Evolutionary conservation across 192 early-diverging fungal species (phyloP).

Genomic region (Physocladia obscura): DNA sequence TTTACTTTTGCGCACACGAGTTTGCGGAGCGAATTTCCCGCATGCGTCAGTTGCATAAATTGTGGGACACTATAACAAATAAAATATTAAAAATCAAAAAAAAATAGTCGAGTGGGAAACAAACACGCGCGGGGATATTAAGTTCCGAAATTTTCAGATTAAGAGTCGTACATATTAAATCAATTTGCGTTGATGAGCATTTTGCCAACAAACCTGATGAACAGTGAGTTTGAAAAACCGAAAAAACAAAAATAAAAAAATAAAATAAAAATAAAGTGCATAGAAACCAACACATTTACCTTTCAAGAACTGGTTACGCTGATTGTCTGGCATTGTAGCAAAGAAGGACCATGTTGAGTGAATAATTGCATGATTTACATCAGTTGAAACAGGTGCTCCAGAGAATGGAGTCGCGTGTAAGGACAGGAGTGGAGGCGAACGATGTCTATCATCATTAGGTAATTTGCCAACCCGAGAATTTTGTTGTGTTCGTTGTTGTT

Average conservation of each 20-base stretch:
- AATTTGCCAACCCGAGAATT: too few relatives aligned
- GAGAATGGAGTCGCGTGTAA: too few relatives aligned
- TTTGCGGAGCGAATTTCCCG: slow-evolving; percentile 25
- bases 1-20: neutral
- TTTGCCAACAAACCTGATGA: slow-evolving; percentile 37
- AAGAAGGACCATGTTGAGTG: slow-evolving; percentile 50
- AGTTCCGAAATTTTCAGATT: slow-evolving; percentile 44
- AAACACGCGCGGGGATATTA: slow-evolving; percentile 15
- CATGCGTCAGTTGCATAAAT: slow-evolving; percentile 22
- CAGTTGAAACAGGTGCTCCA: neutral
- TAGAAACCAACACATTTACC: neutral
- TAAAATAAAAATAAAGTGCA: neutral
- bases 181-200: slow-evolving; percentile 44
- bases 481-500: too few relatives aligned
- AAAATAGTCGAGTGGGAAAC: neutral
- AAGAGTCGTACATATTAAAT: slow-evolving; percentile 45
- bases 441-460: too few relatives aligned
- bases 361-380: slow-evolving; percentile 36
- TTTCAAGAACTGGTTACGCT: slow-evolving; percentile 49
- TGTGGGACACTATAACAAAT: neutral
- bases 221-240: neutral
- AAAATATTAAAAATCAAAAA: neutral
- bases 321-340: slow-evolving; percentile 42
- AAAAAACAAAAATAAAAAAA: neutral
- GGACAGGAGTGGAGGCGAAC: too few relatives aligned